Base-by-base conservation (phyloP, 2,329 filamentous ascomycete genomes). In the Albophoma yamanashiensis region DNA sequence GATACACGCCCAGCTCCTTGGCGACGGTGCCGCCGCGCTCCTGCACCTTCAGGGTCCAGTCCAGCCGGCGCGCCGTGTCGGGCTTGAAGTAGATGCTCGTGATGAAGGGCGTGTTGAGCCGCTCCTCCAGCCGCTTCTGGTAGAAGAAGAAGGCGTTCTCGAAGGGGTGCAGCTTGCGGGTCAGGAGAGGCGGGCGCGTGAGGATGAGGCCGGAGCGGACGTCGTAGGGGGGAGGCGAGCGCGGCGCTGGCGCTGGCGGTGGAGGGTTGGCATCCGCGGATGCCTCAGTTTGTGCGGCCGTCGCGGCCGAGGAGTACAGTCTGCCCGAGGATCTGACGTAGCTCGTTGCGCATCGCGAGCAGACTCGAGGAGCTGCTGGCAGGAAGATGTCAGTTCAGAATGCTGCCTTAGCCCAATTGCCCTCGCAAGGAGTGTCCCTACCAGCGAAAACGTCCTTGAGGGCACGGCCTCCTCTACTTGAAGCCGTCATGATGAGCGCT, bases 141-240 rank as follows among this genome's bases (percentile, higher is more conserved):
- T 99, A 99, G 73, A 99, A 92, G 80, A 89, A 96, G 77, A 89
- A 97, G 64, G 93, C 82, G 70, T 91, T 89, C 75, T 99, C 94
- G 75, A 99, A 97, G 15, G 90, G 82, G 40, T 89, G 89, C 59
- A 93, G 86, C 62, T 88, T 81, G 66, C 89, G 88, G 34, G 94
- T 97, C 68, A 99, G 81, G 61, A 95, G 79, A 8, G 94, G 94
- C 56, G 94, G 85, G 36, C 94, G 91, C 55, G 92, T 94, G 64
- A 99, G 85, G 66, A 97, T 85, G 62, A 97, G 81, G 64, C 91
- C 89, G 61, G 82, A 79, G 61, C 77, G 78, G 71, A 86, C 78
- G 64, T 76, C 75, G 74, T 82, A 83, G 58, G 70, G 64, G 27
- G 68, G 60, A 22, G 66, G 64, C 15, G 64, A 55, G 60, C 58